Conservation (phyloP, 352 stramenopile genomes). For the Phytophthora agathidicida region DNA sequence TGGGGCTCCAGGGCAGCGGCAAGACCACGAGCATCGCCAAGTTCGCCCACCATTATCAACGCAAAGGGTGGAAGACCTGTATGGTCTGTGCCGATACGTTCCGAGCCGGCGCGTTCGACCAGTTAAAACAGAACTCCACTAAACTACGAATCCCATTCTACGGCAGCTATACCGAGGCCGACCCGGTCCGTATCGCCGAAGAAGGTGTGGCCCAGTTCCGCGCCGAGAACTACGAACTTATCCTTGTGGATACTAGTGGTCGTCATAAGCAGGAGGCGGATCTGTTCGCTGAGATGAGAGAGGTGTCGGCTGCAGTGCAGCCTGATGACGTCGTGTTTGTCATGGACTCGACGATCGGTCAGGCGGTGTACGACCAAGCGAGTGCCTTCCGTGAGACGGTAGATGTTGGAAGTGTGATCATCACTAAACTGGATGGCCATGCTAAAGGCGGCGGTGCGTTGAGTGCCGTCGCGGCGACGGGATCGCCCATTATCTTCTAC, state of each 20-base stretch:
- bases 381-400: constrained; percentile 96
- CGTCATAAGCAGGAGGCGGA: constrained; percentile 98
- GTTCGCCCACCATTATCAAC: constrained; percentile 98
- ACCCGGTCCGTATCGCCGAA: constrained; percentile 97
- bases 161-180: constrained; percentile 97
- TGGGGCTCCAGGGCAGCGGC: constrained; percentile 94
- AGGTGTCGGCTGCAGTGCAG: constrained; percentile 95
- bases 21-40: constrained; percentile 99
- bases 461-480: constrained; percentile 97
- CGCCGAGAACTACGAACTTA: constrained; percentile 98
- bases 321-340: constrained; percentile 99
- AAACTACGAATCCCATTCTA: constrained; percentile 99
- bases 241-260: constrained; percentile 99
- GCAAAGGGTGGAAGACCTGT: constrained; percentile 97
- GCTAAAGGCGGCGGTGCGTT: constrained; percentile 98
- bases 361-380: constrained; percentile 98
- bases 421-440: constrained; percentile 99
- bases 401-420: constrained; percentile 97
- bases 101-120: constrained; percentile 98
- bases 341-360: constrained; percentile 99
- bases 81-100: constrained; percentile 99
- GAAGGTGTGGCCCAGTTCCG: constrained; percentile 98
- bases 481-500: constrained; percentile 98
- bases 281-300: constrained; percentile 99
- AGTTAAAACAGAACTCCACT: constrained; percentile 99